These are phyloP conservation scores for Eucalyptus caleyi DNA, from an alignment of 345 rosid species.

Conservation along the genomic window DNA sequence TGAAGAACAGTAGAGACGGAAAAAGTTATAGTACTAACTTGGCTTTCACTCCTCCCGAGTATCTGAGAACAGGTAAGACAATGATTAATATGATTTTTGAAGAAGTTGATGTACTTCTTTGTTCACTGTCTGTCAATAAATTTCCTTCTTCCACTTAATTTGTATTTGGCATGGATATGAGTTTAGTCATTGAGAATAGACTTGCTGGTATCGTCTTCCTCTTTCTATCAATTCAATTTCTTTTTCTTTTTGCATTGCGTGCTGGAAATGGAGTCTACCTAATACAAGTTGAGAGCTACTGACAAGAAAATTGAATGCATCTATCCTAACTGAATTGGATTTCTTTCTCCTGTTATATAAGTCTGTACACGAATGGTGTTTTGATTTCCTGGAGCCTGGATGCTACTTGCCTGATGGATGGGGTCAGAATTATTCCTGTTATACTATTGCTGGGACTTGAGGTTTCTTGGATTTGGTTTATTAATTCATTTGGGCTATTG, in stretches of 20 bases:
- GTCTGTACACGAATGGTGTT: neutral
- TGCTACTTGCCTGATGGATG: neutral
- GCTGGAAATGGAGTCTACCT: neutral
- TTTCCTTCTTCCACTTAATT: neutral
- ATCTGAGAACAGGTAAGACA: constrained; percentile 54
- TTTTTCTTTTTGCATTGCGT: neutral
- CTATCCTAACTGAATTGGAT: neutral
- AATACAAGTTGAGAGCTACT: neutral
- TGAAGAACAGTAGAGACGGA: constrained; percentile 96
- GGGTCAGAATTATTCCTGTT: neutral
- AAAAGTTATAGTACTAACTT: constrained; percentile 82
- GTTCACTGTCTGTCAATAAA: neutral
- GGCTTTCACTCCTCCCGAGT: constrained; percentile 95
- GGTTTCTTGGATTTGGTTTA: neutral
- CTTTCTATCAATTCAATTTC: neutral
- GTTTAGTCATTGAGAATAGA: neutral
- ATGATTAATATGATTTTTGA: neutral
- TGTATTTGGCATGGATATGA: neutral
- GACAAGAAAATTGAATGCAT: neutral
- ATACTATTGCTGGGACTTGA: neutral
- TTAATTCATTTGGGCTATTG: neutral
- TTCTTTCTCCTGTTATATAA: neutral
- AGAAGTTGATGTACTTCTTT: neutral
- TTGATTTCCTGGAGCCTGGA: neutral
- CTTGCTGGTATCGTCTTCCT: neutral